These are phyloP conservation scores for Gossypium longicalyx DNA, from an alignment of 345 rosid genomes.

Conservation along the genomic window DNA sequence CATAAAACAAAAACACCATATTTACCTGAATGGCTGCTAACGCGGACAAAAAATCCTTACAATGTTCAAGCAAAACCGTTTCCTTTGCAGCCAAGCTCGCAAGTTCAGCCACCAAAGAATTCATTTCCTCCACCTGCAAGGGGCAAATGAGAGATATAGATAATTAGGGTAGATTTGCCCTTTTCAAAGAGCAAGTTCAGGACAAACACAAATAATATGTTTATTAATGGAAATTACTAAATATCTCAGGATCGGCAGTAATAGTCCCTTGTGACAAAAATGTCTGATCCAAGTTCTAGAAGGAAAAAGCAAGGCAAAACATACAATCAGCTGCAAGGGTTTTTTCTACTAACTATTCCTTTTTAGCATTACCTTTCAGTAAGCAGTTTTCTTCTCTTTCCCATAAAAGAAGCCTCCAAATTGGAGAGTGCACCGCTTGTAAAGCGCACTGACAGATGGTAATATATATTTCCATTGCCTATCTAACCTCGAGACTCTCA, in stretches of 20 bases:
- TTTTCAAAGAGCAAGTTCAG: neutral
- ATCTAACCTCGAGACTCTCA: neutral
- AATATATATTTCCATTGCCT: neutral
- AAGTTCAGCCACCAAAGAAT: slow-evolving; percentile 57
- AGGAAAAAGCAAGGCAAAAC: neutral
- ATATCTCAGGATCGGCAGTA: neutral
- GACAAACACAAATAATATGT: neutral
- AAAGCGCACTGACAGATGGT: neutral
- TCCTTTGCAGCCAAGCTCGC: slow-evolving; percentile 62
- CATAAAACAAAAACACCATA: neutral
- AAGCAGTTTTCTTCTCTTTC: neutral
- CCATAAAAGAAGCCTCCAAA: neutral
- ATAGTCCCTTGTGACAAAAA: neutral
- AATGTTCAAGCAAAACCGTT: slow-evolving; percentile 54
- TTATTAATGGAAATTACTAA: neutral
- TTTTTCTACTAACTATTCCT: neutral
- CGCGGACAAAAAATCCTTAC: slow-evolving; percentile 61
- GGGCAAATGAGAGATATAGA: neutral
- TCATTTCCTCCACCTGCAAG: slow-evolving; percentile 73
- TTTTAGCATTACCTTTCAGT: neutral
- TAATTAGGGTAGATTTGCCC: neutral
- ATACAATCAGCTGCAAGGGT: neutral
- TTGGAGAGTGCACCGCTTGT: neutral
- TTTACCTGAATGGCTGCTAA: slow-evolving; percentile 80
- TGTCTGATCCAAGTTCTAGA: neutral